Evolutionary conservation across 2,329 filamentous ascomycete genomes (phyloP), one percentile per base, ranked within the genome.

Genomic region (Alternaria sp.): DNA sequence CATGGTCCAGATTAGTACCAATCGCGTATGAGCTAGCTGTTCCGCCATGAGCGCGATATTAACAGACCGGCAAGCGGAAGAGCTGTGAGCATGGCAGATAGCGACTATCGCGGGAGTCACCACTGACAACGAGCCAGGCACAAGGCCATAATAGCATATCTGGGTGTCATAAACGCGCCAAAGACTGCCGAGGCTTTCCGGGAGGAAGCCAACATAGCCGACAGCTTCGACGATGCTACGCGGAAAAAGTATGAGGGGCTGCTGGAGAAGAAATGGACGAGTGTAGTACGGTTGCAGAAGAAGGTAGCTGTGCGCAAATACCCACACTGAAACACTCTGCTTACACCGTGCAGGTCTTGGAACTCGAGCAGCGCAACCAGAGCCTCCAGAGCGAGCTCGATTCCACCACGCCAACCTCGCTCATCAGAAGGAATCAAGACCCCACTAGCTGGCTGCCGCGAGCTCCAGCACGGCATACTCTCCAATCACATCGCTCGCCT

Each of bases 181-280:
- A 87, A 88, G 57, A 89, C 87, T 63, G 91, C 91, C 42, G 83
- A 88, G 44, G 87, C 90, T 24, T 83, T 97, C 61, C 88, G 93
- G 63, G 85, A 91, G 73, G 94, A 97, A 79, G 81, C 92, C n/a
- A 85, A 86, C 56, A 85, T 97, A 5, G 86, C 88, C 52, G 87
- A 91, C 66, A 84, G 82, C 48, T 94, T 96, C 72, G 93, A 97
- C 76, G 85, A 91, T 63, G 86, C 87, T 18, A 97, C 92, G 20
- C 86, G 90, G 53, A 97, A 97, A 83, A 97, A 96, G 81, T 98
- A 97, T 81, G 93, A 97, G 80, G 91, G 92, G 2, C 81, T 98
- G 28, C 81, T 98, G 68, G 94, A 98, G 85, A 97, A 97, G 87
- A 98, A 98, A 84, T 98, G 94, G 94, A 98, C 94, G 20, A 95